These are phyloP conservation scores for Amphichorda felina DNA, from an alignment of 2,329 filamentous ascomycete genomes.

Conservation along the genomic window DNA sequence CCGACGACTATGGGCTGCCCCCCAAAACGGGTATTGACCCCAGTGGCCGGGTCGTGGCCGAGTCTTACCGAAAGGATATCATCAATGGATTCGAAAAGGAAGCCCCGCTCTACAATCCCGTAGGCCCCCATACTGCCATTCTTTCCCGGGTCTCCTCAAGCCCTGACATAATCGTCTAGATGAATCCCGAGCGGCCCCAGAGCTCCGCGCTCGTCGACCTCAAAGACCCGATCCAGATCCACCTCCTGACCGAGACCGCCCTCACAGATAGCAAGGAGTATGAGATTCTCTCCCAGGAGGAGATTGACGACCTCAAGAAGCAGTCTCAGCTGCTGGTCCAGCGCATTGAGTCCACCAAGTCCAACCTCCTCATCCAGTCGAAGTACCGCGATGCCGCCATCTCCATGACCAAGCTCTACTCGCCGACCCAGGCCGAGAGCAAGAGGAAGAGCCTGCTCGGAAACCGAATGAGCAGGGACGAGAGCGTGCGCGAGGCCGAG, in stretches of 20 bases:
- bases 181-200: slow-evolving; percentile 37
- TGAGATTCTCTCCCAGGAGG: slow-evolving; percentile 79
- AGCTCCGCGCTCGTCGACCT: slow-evolving; percentile 48
- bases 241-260: slow-evolving; percentile 87
- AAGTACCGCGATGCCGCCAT: slow-evolving; percentile 91
- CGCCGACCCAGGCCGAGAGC: slow-evolving; percentile 28
- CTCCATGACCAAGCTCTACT: slow-evolving; percentile 73
- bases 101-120: slow-evolving; percentile 43
- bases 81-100: slow-evolving; percentile 41
- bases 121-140: slow-evolving; percentile 25
- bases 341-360: slow-evolving; percentile 70
- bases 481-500: slow-evolving; percentile 51
- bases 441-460: too few species aligned
- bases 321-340: slow-evolving; percentile 61
- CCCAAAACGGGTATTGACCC: slow-evolving; percentile 18
- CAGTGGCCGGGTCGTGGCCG: slow-evolving; percentile 37
- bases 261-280: slow-evolving; percentile 78
- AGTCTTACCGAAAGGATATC: slow-evolving; percentile 47
- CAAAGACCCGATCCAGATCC: slow-evolving; percentile 69
- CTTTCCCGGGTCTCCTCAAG: not conserved
- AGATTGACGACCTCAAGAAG: slow-evolving; percentile 86
- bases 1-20: slow-evolving; percentile 22
- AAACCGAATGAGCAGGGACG: slow-evolving; percentile 9
- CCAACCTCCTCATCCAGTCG: slow-evolving; percentile 78
- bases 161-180: slow-evolving; percentile 19